Base-by-base conservation (phyloP, 1,284 basidiomycete species). In the Meira miltonrushii region DNA sequence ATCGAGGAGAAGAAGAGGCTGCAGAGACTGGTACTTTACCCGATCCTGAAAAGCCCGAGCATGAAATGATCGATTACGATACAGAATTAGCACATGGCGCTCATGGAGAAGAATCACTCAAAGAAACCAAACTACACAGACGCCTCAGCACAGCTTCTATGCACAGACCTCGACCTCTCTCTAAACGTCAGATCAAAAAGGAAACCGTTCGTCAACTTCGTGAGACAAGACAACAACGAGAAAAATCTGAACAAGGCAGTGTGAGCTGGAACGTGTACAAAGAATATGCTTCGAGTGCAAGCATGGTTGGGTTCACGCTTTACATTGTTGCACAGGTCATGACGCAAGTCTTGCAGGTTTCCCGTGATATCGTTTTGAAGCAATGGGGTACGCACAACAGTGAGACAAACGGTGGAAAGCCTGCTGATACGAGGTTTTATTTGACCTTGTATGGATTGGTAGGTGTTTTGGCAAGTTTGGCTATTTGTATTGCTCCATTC, bases 291-390 rank as follows among this genome's bases (percentile, higher is more conserved):
- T 61, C 60, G 3, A 72, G 70, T 54, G 68, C 71, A 55, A 66
- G 64, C 33, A 57, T 60, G 12, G 50, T 64, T 17, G 73, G 72
- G 46, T 64, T 76, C 15, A 54, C 57, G 3, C 60, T 75, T 38
- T 77, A 72, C 58, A 59, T 75, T 33, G 33, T 63, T 11, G 67
- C 69, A 6, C 71, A 73, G 53, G 52, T 72, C 43, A 19, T 67
- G 38, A 71, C 72, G 25, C 74, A 76, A 55, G 65, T 69, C 38
- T 66, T 71, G 56, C 67, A 64, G 21, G 65, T 77, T 21, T 65
- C 66, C 39, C 57, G 72, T 10, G 74, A 77, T 46, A 61, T 76
- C 9, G 75, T 77, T 50, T 68, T 77, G 41, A 76, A 77, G 65
- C 68, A 71, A 60, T 77, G 74, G 72, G 71, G 73, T 25, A 65